Base-by-base conservation (phyloP, 148 eudicot species). In the Hydrangea macrophylla region DNA sequence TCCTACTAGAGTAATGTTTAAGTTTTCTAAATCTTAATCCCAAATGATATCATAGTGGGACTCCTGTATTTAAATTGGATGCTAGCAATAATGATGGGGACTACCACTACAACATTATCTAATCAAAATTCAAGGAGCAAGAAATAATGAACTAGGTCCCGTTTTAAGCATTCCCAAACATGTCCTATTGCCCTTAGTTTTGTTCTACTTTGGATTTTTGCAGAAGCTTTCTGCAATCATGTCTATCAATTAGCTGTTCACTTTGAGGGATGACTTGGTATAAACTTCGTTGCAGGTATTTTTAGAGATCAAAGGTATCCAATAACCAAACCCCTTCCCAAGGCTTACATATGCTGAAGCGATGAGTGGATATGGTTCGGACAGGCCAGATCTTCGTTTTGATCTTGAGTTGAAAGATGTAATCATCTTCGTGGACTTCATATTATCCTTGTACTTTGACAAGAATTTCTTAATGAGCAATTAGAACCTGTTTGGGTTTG, bases 321-420 rank as follows among this genome's bases (percentile, higher is more conserved):
- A 90, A 75, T 79, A 90, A 58, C 96, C 98, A 23, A 75, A 85
- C 51, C 98, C 98, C 69, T 94, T 94, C 71, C 98, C 91, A 15
- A 88, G 96, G 85, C 89, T 94, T 58, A 90, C 97, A 28, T 94
- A 90, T 82, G 89, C 89, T 37, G 97, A 94, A 85, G 96, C 92
- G 53, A 90, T 90, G 96, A 78, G 74, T 71, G 82, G 91, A 72
- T 94, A 82, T 85, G 98, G 98, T 79, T 88, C 98, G 68, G 98
- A 94, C 83, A 86, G 83, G 73, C 98, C 97, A 57, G 98, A 94
- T 82, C 74, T 78, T 62, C 98, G 98, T 60, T 94, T 94, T 86
- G 92, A 82, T 75, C 89, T 94, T 75, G 92, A 94, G 79, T 66
- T 94, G 69, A 88, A 75, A 85, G 90, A 94, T 74, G 98, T 94